Evolutionary conservation across 805 yeast species (phyloP), one percentile per base, ranked within the genome.

Genomic region (Jamesozyma rosinii): DNA sequence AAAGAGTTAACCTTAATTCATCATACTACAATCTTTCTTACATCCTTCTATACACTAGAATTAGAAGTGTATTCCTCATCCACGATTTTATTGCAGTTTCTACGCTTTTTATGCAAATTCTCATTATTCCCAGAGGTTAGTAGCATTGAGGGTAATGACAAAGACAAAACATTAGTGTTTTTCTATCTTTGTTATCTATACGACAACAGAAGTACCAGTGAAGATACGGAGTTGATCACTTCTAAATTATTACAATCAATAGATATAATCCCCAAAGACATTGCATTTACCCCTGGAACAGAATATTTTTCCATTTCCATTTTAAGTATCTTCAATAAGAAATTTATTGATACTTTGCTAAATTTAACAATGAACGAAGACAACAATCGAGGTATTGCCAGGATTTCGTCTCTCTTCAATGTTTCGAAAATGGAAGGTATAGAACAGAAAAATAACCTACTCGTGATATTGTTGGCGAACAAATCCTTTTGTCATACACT

Each of bases 381-480:
- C 4, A 32, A 32, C 4, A 20, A 34, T 34, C 20, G 6, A 6
- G 5, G 19, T 19, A 34, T 20, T 15, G 10, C 5, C 3, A 18
- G 26, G 19, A 29, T 37, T 10, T n/a, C 17, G 4, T 18, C 32
- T 3, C 24, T 22, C 4, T 13, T 41, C 3, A 21, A 13, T 14
- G 31, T 41, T 6, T 36, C 40, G 14, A 13, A 31, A 8, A 3
- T 18, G 10, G 8, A 32, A 5, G 14, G 32, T 6, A 22, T 38
- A 13, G 41, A 37, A 8, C 35, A 43, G 5, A 38, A 35, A 18
- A 43, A 38, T 20, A 42, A 41, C 3, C 15, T 46, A 4, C 20
- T 46, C 17, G 40, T 41, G 19, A 18, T 41, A 13, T 18, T 38
- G 3, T 19, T 46, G 3, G 32, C 40, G 17, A 43, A 43, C 19